phyloP scores from a whole-genome alignment of 768 basidiomycete genomes.

The Leccinum disarticulatum region DNA sequence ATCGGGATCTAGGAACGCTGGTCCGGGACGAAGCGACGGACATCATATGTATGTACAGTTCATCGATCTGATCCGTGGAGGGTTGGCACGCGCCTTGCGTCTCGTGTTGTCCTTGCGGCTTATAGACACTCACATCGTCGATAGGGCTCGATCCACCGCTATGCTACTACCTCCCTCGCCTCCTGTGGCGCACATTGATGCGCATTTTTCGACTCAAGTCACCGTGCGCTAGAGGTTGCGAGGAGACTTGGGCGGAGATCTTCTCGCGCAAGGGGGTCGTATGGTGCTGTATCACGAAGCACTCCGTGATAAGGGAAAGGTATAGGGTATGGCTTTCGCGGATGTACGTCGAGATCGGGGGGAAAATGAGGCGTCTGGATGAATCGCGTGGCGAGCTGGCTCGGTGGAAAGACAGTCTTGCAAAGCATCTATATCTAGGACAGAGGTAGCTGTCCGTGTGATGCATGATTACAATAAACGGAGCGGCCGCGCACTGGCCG shows the following conservation, averaged over 20 bases:
- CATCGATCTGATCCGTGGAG: background rate
- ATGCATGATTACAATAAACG: too few relatives aligned
- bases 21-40: constrained; percentile 46
- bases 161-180: constrained; percentile 57
- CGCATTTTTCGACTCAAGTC: constrained; percentile 38
- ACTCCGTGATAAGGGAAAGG: constrained; percentile 24
- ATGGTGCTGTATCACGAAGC: constrained; percentile 47
- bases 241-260: constrained; percentile 38
- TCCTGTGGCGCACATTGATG: constrained; percentile 52
- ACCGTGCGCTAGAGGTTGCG: constrained; percentile 51
- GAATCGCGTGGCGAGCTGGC: constrained; percentile 49
- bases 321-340: constrained; percentile 19
- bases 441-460: constrained; percentile 5
- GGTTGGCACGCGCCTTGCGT: background rate
- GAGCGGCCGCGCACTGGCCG: too few relatives aligned
- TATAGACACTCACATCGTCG: background rate
- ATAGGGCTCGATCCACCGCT: constrained; percentile 71
- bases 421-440: constrained; percentile 3
- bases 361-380: constrained; percentile 48
- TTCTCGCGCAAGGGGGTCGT: constrained; percentile 53
- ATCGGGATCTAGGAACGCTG: constrained; percentile 33
- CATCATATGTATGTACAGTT: constrained; percentile 47
- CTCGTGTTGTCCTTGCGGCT: background rate
- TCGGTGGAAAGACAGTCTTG: constrained; percentile 36
- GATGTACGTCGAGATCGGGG: constrained; percentile 30